Base-by-base conservation (phyloP, 2,329 filamentous ascomycete genomes). In the Beauveria asiatica region DNA sequence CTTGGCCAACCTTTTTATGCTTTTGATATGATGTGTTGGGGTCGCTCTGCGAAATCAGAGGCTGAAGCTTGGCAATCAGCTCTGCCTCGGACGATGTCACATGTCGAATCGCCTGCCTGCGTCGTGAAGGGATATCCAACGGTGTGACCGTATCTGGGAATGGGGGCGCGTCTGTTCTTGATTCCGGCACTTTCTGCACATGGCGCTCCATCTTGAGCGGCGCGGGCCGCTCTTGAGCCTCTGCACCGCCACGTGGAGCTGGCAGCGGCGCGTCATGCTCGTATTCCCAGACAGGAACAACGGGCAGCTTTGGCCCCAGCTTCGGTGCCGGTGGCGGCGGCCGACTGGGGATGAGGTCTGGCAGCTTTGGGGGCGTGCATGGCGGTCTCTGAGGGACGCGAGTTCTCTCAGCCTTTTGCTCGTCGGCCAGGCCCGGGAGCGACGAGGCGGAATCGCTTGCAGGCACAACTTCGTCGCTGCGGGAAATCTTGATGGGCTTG, bases 1-100 rank as follows among this genome's bases (percentile, higher is more conserved):
- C 94, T 74, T 99, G 94, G 21, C 94, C 94, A 73, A 99, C 97
- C 82, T 99, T 99, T 83, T 97, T 97, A 76, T 97, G 94, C 79
- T 97, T 99, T 69, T 92, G 92, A 78, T 99, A 99, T 23, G 92
- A 96, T 65, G 95, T 80, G 68, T 94, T 89, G 56, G 94, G 94
- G 70, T 95, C 92, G 63, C 96, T 92, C 73, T 95, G 94, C 63
- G 92, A 97, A 1, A 99, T 94, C 7, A 94, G 92, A 65, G 96
- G 90, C 71, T 92, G 89, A 56, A 99, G 82, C 71, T 92, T 94
- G 64, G 90, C 87, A 93, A 99, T 97, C 60, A 99, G 93, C 73
- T 99, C 93, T 65, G 83, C 88, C 75, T 99, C 94, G 9, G 90
- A 90, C 92, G 99, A 97, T 66, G 90, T 95, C 16, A 57, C 52